Percentiles rank a stretch among this genome's conserved stretches.
Conservation (phyloP, 192 early-diverging fungal genomes). For the Jimgerdemannia lactiflua region DNA sequence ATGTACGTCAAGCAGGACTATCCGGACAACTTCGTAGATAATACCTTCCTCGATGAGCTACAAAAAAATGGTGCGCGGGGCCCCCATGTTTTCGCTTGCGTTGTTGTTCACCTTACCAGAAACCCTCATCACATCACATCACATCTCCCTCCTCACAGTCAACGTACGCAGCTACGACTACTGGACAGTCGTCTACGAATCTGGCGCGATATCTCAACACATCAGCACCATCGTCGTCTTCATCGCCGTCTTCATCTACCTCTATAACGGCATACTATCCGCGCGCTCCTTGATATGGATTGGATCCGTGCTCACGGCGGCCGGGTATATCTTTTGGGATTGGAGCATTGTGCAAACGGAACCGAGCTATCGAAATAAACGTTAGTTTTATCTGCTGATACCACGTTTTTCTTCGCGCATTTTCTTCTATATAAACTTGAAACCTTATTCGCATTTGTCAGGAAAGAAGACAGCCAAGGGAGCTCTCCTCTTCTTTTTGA, state of each 20-base stretch:
- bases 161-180: slow-evolving; percentile 85
- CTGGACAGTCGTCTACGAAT: slow-evolving; percentile 73
- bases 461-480: slow-evolving; percentile 46
- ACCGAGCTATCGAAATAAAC: slow-evolving; percentile 43
- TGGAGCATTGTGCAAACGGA: slow-evolving; percentile 40
- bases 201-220: slow-evolving; percentile 80
- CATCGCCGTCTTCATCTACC: slow-evolving; percentile 82
- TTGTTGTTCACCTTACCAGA: background rate
- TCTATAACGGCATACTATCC: slow-evolving; percentile 56
- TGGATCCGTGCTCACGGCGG: slow-evolving; percentile 51
- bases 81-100: background rate
- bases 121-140: background rate
- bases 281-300: slow-evolving; percentile 55
- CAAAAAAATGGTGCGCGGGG: slow-evolving; percentile 74
- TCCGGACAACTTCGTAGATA: slow-evolving; percentile 91
- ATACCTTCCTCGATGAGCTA: slow-evolving; percentile 81
- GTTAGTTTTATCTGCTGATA: slow-evolving; percentile 9
- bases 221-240: slow-evolving; percentile 84
- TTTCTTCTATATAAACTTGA: background rate
- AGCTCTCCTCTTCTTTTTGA: slow-evolving; percentile 68
- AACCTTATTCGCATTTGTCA: background rate
- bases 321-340: slow-evolving; percentile 76
- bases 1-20: slow-evolving; percentile 88
- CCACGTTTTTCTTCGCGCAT: background rate
- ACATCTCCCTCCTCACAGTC: slow-evolving; percentile 36